Evolutionary conservation across 176 grass and related monocot genomes (phyloP), one percentile per base, ranked within the genome.

Genomic region (Oryza glaberrima): DNA sequence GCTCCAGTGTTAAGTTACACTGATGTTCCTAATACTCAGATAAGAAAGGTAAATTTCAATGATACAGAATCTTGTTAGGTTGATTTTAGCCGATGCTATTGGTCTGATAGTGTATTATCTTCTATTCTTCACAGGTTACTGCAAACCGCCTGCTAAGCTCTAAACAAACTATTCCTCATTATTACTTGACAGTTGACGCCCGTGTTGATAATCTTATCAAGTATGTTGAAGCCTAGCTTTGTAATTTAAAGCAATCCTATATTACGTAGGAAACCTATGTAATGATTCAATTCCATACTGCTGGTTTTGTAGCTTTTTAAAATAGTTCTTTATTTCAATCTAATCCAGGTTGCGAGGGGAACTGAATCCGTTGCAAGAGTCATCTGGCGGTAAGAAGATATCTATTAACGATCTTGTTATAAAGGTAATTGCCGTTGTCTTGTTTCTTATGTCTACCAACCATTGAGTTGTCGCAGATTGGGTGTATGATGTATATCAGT

Each of bases 391-490:
- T 70, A 98, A 98, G 91, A 92, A 92, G 78, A 92, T 98, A 88
- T 98, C 96, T 44, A 76, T 98, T 76, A 98, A 98, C 44, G 91
- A 98, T 84, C 91, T 98, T 80, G 96, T 92, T 87, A 95, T 98
- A 80, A 98, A 98, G 93, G 96, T 98, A 79, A 72, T 32, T 67
- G 1, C 0, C 3, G 2, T 36, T 22, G 79, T 46, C 14, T 45
- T 14, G 2, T 73, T 73, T 60, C 47, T 45, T 41, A 60, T 43
- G n/a, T 45, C 3, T 28, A 58, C 65, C 35, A 58, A 58, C 58
- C 58, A 63, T 78, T 48, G 36, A n/a, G 56, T 60, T 47, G n/a
- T 26, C 22, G 11, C 4, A 46, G 70, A 65, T 46, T 45, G 4
- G n/a, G 10, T 60, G 19, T 28, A 14, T 54, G 20, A 5, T 58